Base-by-base conservation (phyloP, 345 rosid genomes). In the Camelina hispida region DNA sequence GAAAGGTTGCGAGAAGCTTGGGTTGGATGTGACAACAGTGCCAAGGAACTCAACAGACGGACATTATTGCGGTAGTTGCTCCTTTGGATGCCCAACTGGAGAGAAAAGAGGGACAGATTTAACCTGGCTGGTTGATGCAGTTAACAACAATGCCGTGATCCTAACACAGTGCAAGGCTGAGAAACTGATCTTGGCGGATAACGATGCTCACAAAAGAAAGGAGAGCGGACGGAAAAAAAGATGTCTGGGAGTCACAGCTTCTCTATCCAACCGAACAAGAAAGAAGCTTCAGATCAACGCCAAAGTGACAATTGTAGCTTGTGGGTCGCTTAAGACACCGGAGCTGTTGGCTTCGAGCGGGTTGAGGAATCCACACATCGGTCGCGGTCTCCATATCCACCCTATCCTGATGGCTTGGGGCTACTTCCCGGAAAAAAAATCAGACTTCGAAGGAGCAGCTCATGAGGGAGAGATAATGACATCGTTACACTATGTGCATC, bases 121-220 rank as follows among this genome's bases (percentile, higher is more conserved):
- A 23, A 90, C 93, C 34, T 90, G 96, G 89, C 78, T 87, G 44
- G 88, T 85, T 4, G 93, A 89, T 72, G 96, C 91, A 9, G 89
- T 84, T 42, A 65, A 54, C 62, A 62, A 67, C 52, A 86, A 83
- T n/a, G 88, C 93, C 0, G 85, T 82, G 56, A 86, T 90, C 37
- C 55, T 90, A 44, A 82, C 93, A 58, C 80, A 86, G 56, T 82
- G 86, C 81, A 78, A 80, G 69, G 88, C 91, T 11, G 86, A 88
- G 66, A 86, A 64, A 42, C 71, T 88, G 47, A 73, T 86, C 40
- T 67, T 86, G 58, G 83, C 8, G 38, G 67, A 85, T 2, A 73
- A 70, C 25, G 32, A 68, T 25, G 75, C 69, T 53, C 87, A 79
- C 17, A 67, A 50, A 15, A 78, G 79, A 68, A 72, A 32, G 46